Percentiles rank a stretch among this genome's conserved stretches.
These are phyloP conservation scores for Letharia columbiana DNA, from an alignment of 495 filamentous ascomycete genomes.

Conservation along the genomic window DNA sequence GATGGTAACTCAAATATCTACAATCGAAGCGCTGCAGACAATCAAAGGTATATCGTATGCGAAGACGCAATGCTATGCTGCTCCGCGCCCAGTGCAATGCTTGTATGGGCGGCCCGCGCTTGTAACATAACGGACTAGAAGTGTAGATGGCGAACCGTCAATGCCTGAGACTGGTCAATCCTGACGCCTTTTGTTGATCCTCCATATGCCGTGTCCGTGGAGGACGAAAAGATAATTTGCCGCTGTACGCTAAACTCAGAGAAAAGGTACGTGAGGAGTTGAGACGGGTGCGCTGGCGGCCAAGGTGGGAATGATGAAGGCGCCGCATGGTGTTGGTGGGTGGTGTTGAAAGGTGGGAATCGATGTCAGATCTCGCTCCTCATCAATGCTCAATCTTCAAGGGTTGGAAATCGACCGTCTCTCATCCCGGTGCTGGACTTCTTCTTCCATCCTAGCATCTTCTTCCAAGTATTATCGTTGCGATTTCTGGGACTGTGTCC, in stretches of 20 bases:
- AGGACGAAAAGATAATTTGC: not conserved
- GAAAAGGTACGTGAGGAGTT: not conserved
- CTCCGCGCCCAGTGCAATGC: conserved; percentile 2
- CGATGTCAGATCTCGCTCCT: not conserved
- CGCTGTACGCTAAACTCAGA: not conserved
- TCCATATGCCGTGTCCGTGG: not conserved
- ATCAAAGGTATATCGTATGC: conserved; percentile 6
- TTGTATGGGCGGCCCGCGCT: conserved; percentile 7
- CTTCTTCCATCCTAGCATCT: conserved; percentile 68
- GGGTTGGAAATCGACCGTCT: conserved; percentile 27
- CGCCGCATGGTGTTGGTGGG: not conserved
- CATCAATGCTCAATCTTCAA: conserved; percentile 21
- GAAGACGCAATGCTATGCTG: conserved; percentile 12
- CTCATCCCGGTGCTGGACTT: conserved; percentile 36
- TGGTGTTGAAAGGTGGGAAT: not conserved
- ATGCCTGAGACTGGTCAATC: conserved; percentile 1
- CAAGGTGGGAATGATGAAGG: not conserved
- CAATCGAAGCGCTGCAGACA: conserved; percentile 8
- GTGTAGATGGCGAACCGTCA: not conserved
- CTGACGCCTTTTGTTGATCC: conserved; percentile 8
- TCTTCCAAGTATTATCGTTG: conserved; percentile 66
- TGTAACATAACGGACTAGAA: not conserved
- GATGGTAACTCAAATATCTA: conserved; percentile 1
- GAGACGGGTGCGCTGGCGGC: not conserved
- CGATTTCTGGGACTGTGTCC: conserved; percentile 44